phyloP scores from a whole-genome alignment of 768 basidiomycete genomes.

The Podaxis sp. region DNA sequence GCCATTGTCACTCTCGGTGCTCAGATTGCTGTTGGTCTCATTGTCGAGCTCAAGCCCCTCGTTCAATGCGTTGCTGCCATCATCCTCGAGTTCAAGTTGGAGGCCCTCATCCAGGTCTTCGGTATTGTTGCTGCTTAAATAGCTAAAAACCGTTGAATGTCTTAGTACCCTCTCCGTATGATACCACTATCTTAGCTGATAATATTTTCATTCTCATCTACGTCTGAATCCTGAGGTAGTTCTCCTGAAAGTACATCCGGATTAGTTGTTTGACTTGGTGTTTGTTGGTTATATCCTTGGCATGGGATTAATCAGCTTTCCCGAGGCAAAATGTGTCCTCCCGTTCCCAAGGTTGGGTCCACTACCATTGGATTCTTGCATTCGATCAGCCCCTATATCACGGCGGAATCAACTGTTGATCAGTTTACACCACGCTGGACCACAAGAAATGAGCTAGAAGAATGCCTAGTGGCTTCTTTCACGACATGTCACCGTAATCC shows the following conservation, averaged over 20 bases:
- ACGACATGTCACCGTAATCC: too few relatives aligned
- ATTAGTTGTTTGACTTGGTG: too few relatives aligned
- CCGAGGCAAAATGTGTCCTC: too few relatives aligned
- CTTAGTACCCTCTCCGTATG: not conserved
- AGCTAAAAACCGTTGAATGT: not conserved
- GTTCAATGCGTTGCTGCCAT: not conserved
- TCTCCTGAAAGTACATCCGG: not conserved
- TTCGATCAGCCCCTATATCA: too few relatives aligned
- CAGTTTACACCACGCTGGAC: too few relatives aligned
- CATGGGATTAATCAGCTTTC: too few relatives aligned
- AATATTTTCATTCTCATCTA: not conserved
- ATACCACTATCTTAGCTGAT: not conserved
- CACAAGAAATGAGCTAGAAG: too few relatives aligned
- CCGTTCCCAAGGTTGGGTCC: too few relatives aligned
- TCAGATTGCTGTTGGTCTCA: not conserved
- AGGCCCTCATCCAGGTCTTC: conserved; percentile 7
- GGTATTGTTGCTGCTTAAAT: not conserved
- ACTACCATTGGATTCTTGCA: too few relatives aligned
- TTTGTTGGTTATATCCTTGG: too few relatives aligned
- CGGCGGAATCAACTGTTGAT: too few relatives aligned
- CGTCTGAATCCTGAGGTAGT: not conserved
- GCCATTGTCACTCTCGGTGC: conserved; percentile 7
- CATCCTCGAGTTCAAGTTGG: conserved; percentile 2
- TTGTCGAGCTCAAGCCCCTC: not conserved
- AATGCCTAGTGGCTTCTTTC: too few relatives aligned